Base-by-base conservation (phyloP, 148 eudicot species). In the Chenopodium berlandieri region DNA sequence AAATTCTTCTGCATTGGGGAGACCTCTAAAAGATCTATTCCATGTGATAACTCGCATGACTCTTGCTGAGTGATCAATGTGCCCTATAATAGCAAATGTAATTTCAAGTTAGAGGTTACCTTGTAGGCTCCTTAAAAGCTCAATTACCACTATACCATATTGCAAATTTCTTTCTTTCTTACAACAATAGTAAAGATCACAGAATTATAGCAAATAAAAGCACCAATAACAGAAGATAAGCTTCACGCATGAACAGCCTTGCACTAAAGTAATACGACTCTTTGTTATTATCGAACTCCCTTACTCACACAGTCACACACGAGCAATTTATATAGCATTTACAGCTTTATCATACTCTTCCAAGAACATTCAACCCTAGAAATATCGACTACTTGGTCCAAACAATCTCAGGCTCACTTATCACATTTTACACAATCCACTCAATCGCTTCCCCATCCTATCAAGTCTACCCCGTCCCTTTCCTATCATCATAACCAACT, bases 1-100 rank as follows among this genome's bases (percentile, higher is more conserved):
- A 65, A 73, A 86, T 48, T 91, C 92, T 76, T 92, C 93, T 10
- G 87, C 40, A 81, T 90, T 86, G 1, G 80, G 70, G 37, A 89
- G 82, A 77, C 97, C 93, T 86, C 87, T 90, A 82, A 94, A 96
- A 25, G 99, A 96, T 84, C 91, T 89, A 85, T 92, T 96, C 99
- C 99, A 96, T 16, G 99, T 96, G 63, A 96, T 96, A 76, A 90
- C 99, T 78, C 92, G 92, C 99, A 96, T 90, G 79, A 96, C 95
- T 85, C 93, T 90, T 69, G 92, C 97, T 25, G 99, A 94, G 89
- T 96, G 99, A 81, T 96, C 92, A 83, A 96, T 92, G 87, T 94
- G 90, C 75, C 99, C 99, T 96, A 82, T 58, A 83, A 83, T 80
- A 50, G 73, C 11, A 65, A 60, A 72, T 11, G 48, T 47, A 65